Conservation (phyloP, 805 yeast genomes). For the Saturnispora gosingensis region DNA sequence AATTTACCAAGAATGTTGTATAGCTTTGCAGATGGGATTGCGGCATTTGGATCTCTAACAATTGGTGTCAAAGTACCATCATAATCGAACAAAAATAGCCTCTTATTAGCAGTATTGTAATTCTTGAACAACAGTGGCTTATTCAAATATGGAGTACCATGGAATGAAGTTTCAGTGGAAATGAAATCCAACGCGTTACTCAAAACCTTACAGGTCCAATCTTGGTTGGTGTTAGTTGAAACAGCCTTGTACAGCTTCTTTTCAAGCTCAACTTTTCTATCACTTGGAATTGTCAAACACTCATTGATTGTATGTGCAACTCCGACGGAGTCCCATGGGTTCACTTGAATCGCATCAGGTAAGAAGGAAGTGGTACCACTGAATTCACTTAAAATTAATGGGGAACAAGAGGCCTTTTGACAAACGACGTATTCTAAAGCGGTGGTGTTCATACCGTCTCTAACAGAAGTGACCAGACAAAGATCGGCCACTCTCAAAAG, state of each 20-base stretch:
- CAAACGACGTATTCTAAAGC: slow-evolving; percentile 87
- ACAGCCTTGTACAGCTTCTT: slow-evolving; percentile 53
- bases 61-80: slow-evolving; percentile 98
- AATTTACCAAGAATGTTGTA: slow-evolving; percentile 49
- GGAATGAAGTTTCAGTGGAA: slow-evolving; percentile 33
- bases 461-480: slow-evolving; percentile 77
- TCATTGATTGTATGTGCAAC: slow-evolving; percentile 77
- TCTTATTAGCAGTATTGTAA: slow-evolving; percentile 51
- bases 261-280: slow-evolving; percentile 39
- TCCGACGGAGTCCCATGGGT: slow-evolving; percentile 96
- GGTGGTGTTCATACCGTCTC: slow-evolving; percentile 97
- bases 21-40: slow-evolving; percentile 78
- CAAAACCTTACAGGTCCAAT: slow-evolving; percentile 66
- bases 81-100: slow-evolving; percentile 86
- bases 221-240: slow-evolving; percentile 61
- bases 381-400: slow-evolving; percentile 84
- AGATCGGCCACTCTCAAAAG: slow-evolving; percentile 82
- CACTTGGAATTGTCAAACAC: slow-evolving; percentile 47
- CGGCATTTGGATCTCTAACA: slow-evolving; percentile 96
- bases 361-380: slow-evolving; percentile 77
- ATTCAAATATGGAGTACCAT: slow-evolving; percentile 75
- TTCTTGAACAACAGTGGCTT: slow-evolving; percentile 51
- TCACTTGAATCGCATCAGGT: slow-evolving; percentile 69
- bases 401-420: slow-evolving; percentile 62
- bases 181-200: slow-evolving; percentile 27